Evolutionary conservation across 371 early-diverging fungal genomes (phyloP), one percentile per base, ranked within the genome.

Genomic region (Rhizopus sp.): DNA sequence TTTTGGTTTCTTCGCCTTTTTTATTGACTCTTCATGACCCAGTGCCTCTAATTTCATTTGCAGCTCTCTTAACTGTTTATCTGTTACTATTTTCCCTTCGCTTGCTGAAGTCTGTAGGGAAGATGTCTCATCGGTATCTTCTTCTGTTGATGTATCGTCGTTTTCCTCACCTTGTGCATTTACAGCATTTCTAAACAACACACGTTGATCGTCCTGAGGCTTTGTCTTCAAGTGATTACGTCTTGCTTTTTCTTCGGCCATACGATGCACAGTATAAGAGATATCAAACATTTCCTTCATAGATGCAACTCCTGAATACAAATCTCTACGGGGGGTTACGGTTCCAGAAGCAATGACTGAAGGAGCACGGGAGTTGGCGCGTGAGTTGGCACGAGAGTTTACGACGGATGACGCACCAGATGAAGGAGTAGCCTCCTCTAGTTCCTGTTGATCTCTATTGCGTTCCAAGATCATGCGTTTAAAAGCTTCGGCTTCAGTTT

Each of bases 221-320:
- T 45, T 34, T 12, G 42, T 30, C 6, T 59, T 48, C 0, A 60
- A 41, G 1, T 57, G 23, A 17, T 68, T 78, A 55, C 75, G 72
- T 17, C 77, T 71, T 13, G 72, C 55, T 2, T 68, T 69, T 63
- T 87, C 85, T 57, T 85, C 87, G 32, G 81, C 74, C 77, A 84
- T 80, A 12, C 84, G 79, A 55, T 82, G 83, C 10, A 84, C 80
- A 0, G 87, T 81, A 53, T 81, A 83, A 5, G 83, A 81, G 16
- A 86, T 80, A 66, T 84, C 83, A 70, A 86, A 83, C 62, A 78
- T 75, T 50, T 83, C 86, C 57, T 83, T 84, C 70, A 85, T 75
- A 1, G 77, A 69, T 12, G 78, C 68, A 33, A 83, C 73, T 1
- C 80, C 82, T 4, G 75, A 70, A 51, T 68, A 77, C 7, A 77